phyloP scores from a whole-genome alignment of 2,329 filamentous ascomycete genomes.

The Colletotrichum navitas region DNA sequence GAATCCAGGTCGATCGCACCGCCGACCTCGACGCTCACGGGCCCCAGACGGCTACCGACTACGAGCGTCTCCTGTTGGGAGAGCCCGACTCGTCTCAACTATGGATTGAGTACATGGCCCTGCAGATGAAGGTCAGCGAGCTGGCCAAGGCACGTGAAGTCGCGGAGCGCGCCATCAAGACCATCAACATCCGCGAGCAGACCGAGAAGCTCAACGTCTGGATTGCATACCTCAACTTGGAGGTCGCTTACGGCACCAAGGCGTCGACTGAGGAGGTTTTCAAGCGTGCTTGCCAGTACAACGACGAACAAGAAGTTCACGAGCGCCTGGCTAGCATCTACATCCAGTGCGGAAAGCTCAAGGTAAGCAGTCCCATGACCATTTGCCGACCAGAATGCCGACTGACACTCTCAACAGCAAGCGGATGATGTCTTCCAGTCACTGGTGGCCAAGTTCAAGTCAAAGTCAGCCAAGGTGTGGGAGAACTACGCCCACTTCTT shows the following conservation, averaged over 20 bases:
- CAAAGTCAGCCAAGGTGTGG: slow-evolving; percentile 84
- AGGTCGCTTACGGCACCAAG: slow-evolving; percentile 89
- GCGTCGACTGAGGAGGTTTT: slow-evolving; percentile 88
- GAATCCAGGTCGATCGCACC: slow-evolving; percentile 88
- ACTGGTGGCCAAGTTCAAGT: slow-evolving; percentile 90
- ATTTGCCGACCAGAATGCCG: background rate
- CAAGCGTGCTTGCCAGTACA: slow-evolving; percentile 92
- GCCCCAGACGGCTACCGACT: slow-evolving; percentile 91
- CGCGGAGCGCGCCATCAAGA: slow-evolving; percentile 89
- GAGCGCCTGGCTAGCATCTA: slow-evolving; percentile 94
- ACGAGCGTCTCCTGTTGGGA: slow-evolving; percentile 90
- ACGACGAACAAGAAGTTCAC: slow-evolving; percentile 90
- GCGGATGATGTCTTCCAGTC: slow-evolving; percentile 89
- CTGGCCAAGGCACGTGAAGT: slow-evolving; percentile 88
- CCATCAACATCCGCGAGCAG: slow-evolving; percentile 91
- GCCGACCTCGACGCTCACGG: slow-evolving; percentile 91
- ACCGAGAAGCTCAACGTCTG: slow-evolving; percentile 95
- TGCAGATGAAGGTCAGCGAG: slow-evolving; percentile 93
- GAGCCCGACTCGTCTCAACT: slow-evolving; percentile 93
- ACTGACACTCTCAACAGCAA: slow-evolving; percentile 67
- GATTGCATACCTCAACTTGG: slow-evolving; percentile 94
- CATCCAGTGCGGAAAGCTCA: slow-evolving; percentile 88
- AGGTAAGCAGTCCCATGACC: slow-evolving; percentile 67
- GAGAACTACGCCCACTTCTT: slow-evolving; percentile 96
- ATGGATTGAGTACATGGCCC: slow-evolving; percentile 99